Percentiles rank a stretch among this genome's conserved stretches.
Evolutionary conservation across 2,329 filamentous ascomycete species (phyloP).

Genomic region (Neoascochyta sp.): DNA sequence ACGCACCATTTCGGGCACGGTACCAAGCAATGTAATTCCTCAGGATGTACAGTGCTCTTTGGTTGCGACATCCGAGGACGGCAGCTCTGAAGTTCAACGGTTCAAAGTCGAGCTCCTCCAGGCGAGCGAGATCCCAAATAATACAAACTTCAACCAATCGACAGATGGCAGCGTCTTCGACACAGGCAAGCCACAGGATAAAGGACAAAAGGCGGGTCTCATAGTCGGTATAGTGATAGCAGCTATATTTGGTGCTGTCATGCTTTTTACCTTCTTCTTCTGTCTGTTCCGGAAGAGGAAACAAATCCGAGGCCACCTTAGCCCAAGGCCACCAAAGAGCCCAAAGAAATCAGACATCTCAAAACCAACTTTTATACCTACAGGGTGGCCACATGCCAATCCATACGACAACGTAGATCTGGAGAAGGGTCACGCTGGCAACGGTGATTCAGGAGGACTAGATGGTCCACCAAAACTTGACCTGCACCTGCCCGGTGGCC

Average conservation of each 20-base stretch:
- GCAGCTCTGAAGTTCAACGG: slow-evolving; percentile 37
- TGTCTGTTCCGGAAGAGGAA: slow-evolving; percentile 23
- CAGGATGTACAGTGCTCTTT: slow-evolving; percentile 43
- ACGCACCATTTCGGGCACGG: slow-evolving; percentile 47
- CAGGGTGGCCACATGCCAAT: slow-evolving; percentile 25
- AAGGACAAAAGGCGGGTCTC: slow-evolving; percentile 15
- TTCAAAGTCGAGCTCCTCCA: slow-evolving; percentile 43
- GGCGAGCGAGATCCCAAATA: slow-evolving; percentile 3
- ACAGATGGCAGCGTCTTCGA: slow-evolving; percentile 7
- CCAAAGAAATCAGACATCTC: slow-evolving; percentile 40
- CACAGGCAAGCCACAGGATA: slow-evolving; percentile 3
- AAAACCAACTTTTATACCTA: slow-evolving; percentile 37
- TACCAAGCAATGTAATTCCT: slow-evolving; percentile 43
- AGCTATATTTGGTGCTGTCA: slow-evolving; percentile 24
- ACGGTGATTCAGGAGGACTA: no score
- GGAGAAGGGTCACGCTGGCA: slow-evolving; percentile 37
- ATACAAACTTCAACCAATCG: slow-evolving; percentile 5
- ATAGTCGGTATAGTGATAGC: slow-evolving; percentile 32
- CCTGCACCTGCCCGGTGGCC: slow-evolving; percentile 28
- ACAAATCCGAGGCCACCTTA: slow-evolving; percentile 17
- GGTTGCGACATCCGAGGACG: slow-evolving; percentile 38
- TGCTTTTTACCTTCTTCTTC: slow-evolving; percentile 22
- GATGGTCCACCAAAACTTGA: slow-evolving; percentile 42
- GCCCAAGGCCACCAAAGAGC: slow-evolving; percentile 17
- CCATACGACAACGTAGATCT: slow-evolving; percentile 35